Evolutionary conservation across 164 flowering plant species (phyloP).

Genomic region (Cinnamomum chago): DNA sequence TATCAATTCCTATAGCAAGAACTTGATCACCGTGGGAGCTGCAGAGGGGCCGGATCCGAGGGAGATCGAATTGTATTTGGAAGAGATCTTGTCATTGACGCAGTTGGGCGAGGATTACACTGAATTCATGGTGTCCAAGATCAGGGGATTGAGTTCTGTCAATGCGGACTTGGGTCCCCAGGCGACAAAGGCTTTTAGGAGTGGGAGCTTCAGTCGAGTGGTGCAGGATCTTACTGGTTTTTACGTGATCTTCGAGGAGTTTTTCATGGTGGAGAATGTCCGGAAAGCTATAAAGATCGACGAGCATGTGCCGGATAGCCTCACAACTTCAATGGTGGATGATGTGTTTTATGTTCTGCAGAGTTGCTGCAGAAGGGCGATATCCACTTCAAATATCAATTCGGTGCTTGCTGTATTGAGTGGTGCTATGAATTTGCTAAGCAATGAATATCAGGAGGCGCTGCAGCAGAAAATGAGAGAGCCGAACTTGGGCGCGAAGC

Average conservation of each 20-base stretch:
- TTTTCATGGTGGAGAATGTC: slow-evolving; percentile 94
- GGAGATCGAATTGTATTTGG: slow-evolving; percentile 77
- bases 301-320: slow-evolving; percentile 82
- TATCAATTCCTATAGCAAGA: slow-evolving; percentile 70
- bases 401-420: slow-evolving; percentile 77
- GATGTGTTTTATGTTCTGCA: slow-evolving; percentile 94
- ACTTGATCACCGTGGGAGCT: slow-evolving; percentile 59
- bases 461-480: slow-evolving; percentile 83
- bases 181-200: slow-evolving; percentile 81
- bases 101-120: slow-evolving; percentile 88
- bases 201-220: slow-evolving; percentile 69
- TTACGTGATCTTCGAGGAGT: slow-evolving; percentile 87
- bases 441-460: slow-evolving; percentile 86
- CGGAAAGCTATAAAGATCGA: slow-evolving; percentile 91
- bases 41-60: slow-evolving; percentile 89
- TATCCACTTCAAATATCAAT: slow-evolving; percentile 84
- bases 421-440: slow-evolving; percentile 67
- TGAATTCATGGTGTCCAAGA: slow-evolving; percentile 82
- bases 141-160: slow-evolving; percentile 65
- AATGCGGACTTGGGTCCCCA: slow-evolving; percentile 77
- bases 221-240: slow-evolving; percentile 84
- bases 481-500: slow-evolving; percentile 74
- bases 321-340: slow-evolving; percentile 95
- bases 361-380: slow-evolving; percentile 85
- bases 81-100: slow-evolving; percentile 70